Evolutionary conservation across 2,329 filamentous ascomycete genomes (phyloP).

Genomic region (Paraconiothyrium sp.): DNA sequence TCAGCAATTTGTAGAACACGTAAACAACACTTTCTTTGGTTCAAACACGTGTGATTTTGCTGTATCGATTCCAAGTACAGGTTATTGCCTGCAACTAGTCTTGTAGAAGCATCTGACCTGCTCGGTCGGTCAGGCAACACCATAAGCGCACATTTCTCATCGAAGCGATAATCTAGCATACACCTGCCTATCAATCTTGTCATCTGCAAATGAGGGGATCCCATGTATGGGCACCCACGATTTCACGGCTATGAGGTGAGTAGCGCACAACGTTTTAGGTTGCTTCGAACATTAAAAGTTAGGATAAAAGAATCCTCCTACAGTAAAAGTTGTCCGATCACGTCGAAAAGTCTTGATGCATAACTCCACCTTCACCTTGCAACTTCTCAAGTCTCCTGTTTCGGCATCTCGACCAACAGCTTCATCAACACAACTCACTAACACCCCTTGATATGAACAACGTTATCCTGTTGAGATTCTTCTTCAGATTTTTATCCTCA

Average conservation of each 20-base stretch:
- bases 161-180: not conserved
- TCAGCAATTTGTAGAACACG: slow-evolving; percentile 23
- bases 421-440: too few species aligned
- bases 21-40: slow-evolving; percentile 18
- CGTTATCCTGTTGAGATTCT: slow-evolving; percentile 4
- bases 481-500: not conserved
- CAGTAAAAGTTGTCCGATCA: too few species aligned
- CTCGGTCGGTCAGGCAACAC: too few species aligned
- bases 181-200: not conserved
- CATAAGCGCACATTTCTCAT: too few species aligned
- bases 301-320: too few species aligned
- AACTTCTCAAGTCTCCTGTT: not conserved
- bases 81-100: not conserved
- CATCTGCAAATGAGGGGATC: not conserved
- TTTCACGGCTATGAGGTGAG: too few species aligned
- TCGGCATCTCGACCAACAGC: too few species aligned
- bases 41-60: not conserved
- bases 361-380: not conserved
- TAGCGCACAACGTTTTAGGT: too few species aligned
- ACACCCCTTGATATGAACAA: not conserved
- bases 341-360: too few species aligned
- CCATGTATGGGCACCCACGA: not conserved
- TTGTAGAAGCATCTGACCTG: too few species aligned
- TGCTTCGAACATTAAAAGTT: too few species aligned
- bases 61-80: not conserved